Base-by-base conservation (phyloP, 345 rosid species). In the Hibiscus syriacus region DNA sequence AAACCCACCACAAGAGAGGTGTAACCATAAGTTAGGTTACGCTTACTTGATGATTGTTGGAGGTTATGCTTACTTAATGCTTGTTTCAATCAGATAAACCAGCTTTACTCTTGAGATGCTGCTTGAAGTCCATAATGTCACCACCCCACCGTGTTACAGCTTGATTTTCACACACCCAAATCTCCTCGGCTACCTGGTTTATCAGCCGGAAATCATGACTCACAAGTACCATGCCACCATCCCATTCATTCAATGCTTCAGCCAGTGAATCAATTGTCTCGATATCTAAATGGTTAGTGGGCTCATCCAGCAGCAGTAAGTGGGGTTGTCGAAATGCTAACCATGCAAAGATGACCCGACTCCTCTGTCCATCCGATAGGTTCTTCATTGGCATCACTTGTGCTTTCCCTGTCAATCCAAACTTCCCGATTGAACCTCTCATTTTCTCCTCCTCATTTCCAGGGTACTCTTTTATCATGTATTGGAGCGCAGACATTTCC, bases 301-400 rank as follows among this genome's bases (percentile, higher is more conserved):
- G 99, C 74, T 95, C 99, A 66, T 95, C 99, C 78, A 95, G 70
- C 20, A 95, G 80, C 67, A 95, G 87, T 85, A 95, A 53, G 43
- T 95, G 96, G 10, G 99, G 99, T 73, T 95, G 98, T 85, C 97
- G 84, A 17, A 36, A 95, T 9, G 99, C 99, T 56, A 95, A 66
- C 98, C 98, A 92, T 7, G 98, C 98, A 74, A 95, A 95, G 26
- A 95, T 87, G 70, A 95, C 99, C 52, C 99, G 74, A 76, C 98
- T 92, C 84, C 83, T 90, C 64, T 92, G 98, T 58, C 99, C 99
- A 68, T 95, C 99, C 0, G 99, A 95, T n/a, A 95, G 76, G 70
- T 95, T 86, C 82, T 79, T 90, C 98, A 95, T 92, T 2, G 97
- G 91, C 99, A 95, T 95, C 20, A 92, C 86, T 76, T 95, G 99